phyloP scores from a whole-genome alignment of 768 basidiomycete genomes.

The Kwoniella mangroviensis region DNA sequence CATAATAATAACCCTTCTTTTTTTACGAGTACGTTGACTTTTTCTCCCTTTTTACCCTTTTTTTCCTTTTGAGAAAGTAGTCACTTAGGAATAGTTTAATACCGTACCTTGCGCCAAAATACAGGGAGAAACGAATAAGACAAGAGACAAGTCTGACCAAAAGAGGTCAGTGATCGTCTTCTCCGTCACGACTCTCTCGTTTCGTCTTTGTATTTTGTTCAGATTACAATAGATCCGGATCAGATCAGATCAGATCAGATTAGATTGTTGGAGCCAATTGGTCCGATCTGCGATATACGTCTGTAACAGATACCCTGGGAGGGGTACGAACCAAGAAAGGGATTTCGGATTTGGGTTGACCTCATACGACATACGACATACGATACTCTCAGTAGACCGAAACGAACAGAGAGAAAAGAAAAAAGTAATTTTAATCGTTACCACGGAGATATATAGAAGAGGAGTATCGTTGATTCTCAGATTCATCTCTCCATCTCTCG shows the following conservation, averaged over 20 bases:
- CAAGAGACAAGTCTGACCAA: constrained; percentile 1
- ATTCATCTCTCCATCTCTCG: neutral
- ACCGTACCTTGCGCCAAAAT: constrained; percentile 11
- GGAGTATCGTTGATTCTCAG: constrained; percentile 3
- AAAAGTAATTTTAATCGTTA: neutral
- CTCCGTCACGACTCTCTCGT: constrained; percentile 4
- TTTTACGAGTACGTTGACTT: neutral
- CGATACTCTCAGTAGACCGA: neutral
- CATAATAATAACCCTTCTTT: neutral
- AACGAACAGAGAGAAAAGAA: neutral
- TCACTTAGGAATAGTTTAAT: constrained; percentile 8
- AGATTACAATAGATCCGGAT: neutral
- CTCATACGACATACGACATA: neutral
- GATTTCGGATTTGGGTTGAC: neutral
- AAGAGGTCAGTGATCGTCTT: constrained; percentile 17
- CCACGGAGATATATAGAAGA: constrained; percentile 10
- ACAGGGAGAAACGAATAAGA: neutral
- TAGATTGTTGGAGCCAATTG: neutral
- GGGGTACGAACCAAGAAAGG: neutral
- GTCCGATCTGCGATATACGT: constrained; percentile 9
- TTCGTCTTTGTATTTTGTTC: neutral
- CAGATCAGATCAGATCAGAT: neutral
- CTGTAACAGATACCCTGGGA: constrained; percentile 1
- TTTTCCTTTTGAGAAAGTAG: neutral
- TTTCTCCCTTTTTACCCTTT: constrained; percentile 1